phyloP scores from a whole-genome alignment of 176 grass and related monocot species.

The Aegilops longissima region DNA sequence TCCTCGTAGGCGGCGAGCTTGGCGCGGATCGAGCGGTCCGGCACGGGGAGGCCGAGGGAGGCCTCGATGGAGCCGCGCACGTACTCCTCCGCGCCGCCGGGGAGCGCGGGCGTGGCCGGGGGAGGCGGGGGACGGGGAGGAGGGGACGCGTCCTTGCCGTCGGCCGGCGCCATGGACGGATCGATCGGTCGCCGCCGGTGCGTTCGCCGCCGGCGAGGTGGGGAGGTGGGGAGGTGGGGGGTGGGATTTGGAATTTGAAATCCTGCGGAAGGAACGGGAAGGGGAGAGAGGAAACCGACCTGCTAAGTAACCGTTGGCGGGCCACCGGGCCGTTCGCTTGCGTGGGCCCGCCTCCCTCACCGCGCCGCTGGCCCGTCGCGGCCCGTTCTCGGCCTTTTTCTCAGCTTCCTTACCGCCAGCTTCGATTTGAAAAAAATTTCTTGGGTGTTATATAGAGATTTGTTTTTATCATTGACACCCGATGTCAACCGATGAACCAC shows the following conservation, averaged over 20 bases:
- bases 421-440: too few relatives aligned
- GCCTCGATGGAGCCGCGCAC: neutral
- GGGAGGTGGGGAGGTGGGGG: neutral
- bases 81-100: neutral
- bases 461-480: too few relatives aligned
- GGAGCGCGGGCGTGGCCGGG: neutral
- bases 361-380: neutral
- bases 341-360: neutral
- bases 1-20: conserved; percentile 79
- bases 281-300: neutral
- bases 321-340: neutral
- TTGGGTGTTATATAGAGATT: too few relatives aligned
- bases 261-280: neutral
- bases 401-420: neutral
- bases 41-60: conserved; percentile 76
- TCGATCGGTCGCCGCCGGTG: neutral
- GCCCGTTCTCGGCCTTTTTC: neutral
- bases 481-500: too few relatives aligned
- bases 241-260: neutral
- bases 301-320: neutral
- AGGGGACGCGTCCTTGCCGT: neutral
- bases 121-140: neutral
- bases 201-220: neutral
- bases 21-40: conserved; percentile 51
- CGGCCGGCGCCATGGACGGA: neutral